Percentiles rank a stretch among this genome's conserved stretches.
Evolutionary conservation across 306 rosid genomes (phyloP).

Genomic region (Cicer bijugum): DNA sequence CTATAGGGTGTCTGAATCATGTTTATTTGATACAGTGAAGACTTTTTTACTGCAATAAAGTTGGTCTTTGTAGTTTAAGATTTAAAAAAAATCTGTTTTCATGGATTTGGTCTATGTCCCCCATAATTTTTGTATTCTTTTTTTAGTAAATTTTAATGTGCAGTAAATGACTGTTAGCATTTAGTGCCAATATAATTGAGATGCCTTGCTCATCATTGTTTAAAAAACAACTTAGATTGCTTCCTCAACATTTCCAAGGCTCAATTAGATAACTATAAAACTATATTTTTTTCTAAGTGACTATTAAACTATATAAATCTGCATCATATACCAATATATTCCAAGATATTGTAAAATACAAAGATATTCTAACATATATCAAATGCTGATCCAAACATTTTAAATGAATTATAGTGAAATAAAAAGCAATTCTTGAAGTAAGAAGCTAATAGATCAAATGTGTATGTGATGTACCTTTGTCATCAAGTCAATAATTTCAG

Average conservation of each 20-base stretch:
- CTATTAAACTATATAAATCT: not conserved
- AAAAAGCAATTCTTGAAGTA: slow-evolving; percentile 38
- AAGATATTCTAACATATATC: slow-evolving; percentile 5
- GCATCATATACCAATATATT: slow-evolving; percentile 3
- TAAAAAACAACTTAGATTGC: slow-evolving; percentile 2
- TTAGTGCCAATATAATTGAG: too few relatives aligned
- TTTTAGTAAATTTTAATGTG: not conserved
- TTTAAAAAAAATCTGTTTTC: not conserved
- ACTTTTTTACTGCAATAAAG: not conserved
- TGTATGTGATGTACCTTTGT: slow-evolving; percentile 62
- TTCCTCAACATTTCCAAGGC: slow-evolving; percentile 10
- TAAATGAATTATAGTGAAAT: not conserved
- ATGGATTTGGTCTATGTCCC: not conserved
- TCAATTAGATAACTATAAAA: not conserved
- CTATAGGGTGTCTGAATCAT: too few relatives aligned
- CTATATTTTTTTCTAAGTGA: too few relatives aligned
- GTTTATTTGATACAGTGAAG: not conserved
- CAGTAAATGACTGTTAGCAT: not conserved
- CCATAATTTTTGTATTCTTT: not conserved
- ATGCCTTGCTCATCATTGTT: not conserved
- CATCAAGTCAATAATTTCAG: slow-evolving; percentile 66
- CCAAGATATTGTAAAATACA: not conserved
- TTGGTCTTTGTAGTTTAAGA: not conserved
- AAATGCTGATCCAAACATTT: slow-evolving; percentile 34
- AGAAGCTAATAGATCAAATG: slow-evolving; percentile 40